Evolutionary conservation across 2,329 filamentous ascomycete species (phyloP).

Genomic region (Colletotrichum higginsianum): DNA sequence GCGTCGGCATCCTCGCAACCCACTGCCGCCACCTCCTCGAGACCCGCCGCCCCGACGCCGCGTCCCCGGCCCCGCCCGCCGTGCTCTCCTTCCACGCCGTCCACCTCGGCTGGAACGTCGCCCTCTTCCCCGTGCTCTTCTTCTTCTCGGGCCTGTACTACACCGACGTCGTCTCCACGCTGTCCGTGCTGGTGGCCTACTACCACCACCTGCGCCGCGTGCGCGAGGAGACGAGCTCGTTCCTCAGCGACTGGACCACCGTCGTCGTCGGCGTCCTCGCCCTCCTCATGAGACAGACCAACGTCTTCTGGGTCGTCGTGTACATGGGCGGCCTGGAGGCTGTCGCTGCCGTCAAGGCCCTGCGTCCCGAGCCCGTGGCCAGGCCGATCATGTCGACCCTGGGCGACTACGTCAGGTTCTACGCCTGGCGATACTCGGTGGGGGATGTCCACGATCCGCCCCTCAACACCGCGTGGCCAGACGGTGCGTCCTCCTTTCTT

Average conservation of each 20-base stretch:
- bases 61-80: constrained; percentile 32
- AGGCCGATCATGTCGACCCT: constrained; percentile 52
- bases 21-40: constrained; percentile 69
- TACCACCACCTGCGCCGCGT: constrained; percentile 66
- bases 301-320: constrained; percentile 93
- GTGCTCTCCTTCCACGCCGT: constrained; percentile 59
- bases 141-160: constrained; percentile 98
- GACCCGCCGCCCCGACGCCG: constrained; percentile 48
- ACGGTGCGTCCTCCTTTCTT: constrained; percentile 59
- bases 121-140: constrained; percentile 90
- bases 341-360: constrained; percentile 64
- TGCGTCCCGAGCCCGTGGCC: constrained; percentile 53
- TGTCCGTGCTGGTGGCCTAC: constrained; percentile 81
- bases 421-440: constrained; percentile 59
- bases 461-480: constrained; percentile 61
- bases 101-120: constrained; percentile 83
- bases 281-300: constrained; percentile 90
- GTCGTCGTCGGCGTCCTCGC: constrained; percentile 74
- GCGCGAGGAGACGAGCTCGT: constrained; percentile 49
- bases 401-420: constrained; percentile 55
- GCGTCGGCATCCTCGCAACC: constrained; percentile 62
- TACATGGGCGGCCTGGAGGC: constrained; percentile 77
- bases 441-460: constrained; percentile 71
- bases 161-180: constrained; percentile 88
- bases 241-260: constrained; percentile 59